Base-by-base conservation (phyloP, 2,329 filamentous ascomycete species). In the Triangularia setosa region DNA sequence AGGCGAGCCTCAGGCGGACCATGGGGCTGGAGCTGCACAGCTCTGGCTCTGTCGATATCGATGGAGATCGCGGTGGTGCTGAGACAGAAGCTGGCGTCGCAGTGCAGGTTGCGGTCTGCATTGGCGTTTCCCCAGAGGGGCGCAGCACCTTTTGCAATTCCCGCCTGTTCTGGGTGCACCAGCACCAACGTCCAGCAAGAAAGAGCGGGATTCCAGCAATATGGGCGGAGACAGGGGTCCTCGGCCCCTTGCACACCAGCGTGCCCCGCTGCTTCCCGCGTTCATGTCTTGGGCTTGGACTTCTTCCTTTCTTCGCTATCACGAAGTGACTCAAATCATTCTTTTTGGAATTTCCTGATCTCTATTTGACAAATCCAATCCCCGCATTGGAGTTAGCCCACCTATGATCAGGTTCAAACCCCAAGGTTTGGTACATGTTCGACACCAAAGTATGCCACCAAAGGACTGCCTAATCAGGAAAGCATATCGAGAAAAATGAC, bases 41-140 rank as follows among this genome's bases (percentile, higher is more conserved):
- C 25, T 28, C 23, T 28, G 52, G 7, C 16, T 28, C 23, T 28
- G 52, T 25, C 5, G 25, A 55, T 28, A 11, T 25, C 23, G 16
- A 55, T 11, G 52, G 23, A 55, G 52, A 55, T 55, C 52, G 52
- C 12, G 48, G 48, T 53, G 48, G 18, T 53, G 48, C 21, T 24
- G 48, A 53, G n/a, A 7, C 25, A 24, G 23, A 9, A 18, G 18
- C 18, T 1, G 33, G 21, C 21, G 58, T 60, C 40, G 58, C 58
- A 60, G 58, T 60, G 58, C 58, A 60, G 58, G 35, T 52, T 53
- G 58, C 58, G 53, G 58, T 52, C 40, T 33, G 58, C 40, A 53
- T 60, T 60, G 58, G 58, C 58, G 58, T 60, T 60, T 53, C 58
- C 58, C 58, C 58, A 60, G 58, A 53, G 58, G 25, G 58, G 58